phyloP scores from a whole-genome alignment of 345 rosid genomes.

The Gossypium stocksii region DNA sequence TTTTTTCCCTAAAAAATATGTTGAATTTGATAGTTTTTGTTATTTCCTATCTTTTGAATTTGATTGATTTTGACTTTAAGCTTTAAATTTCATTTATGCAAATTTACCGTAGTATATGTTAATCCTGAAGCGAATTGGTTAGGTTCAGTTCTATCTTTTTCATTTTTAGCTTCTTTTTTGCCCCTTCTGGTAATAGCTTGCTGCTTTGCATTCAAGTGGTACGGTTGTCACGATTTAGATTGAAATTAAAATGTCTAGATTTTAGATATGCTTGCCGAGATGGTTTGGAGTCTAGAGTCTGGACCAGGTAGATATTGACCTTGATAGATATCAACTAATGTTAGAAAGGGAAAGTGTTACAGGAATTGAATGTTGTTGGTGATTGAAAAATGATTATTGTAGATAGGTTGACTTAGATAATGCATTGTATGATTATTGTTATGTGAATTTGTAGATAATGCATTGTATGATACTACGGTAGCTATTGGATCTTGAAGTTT shows the following conservation, averaged over 20 bases:
- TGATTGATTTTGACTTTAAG: slow-evolving; percentile 1
- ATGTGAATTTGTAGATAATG: neutral
- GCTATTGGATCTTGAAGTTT: neutral
- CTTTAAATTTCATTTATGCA: neutral
- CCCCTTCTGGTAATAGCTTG: neutral
- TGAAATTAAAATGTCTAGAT: neutral
- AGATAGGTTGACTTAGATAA: neutral
- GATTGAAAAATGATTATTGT: neutral
- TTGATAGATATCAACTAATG: neutral
- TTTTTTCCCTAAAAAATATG: slow-evolving; percentile 6
- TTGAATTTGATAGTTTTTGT: slow-evolving; percentile 9
- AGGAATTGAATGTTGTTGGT: neutral
- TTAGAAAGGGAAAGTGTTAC: neutral
- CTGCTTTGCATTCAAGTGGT: neutral
- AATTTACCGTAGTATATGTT: neutral
- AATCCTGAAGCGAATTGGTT: neutral
- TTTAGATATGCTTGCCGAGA: slow-evolving; percentile 6
- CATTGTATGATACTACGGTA: neutral
- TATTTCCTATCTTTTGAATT: neutral
- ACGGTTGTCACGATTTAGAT: neutral
- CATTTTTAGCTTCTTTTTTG: neutral
- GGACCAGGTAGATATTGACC: neutral
- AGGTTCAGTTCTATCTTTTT: neutral
- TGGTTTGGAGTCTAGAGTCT: neutral
- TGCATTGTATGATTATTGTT: neutral